Evolutionary conservation across 106 monocot species (phyloP), one percentile per base, ranked within the genome.

Genomic region (Narthecium ossifragum): DNA sequence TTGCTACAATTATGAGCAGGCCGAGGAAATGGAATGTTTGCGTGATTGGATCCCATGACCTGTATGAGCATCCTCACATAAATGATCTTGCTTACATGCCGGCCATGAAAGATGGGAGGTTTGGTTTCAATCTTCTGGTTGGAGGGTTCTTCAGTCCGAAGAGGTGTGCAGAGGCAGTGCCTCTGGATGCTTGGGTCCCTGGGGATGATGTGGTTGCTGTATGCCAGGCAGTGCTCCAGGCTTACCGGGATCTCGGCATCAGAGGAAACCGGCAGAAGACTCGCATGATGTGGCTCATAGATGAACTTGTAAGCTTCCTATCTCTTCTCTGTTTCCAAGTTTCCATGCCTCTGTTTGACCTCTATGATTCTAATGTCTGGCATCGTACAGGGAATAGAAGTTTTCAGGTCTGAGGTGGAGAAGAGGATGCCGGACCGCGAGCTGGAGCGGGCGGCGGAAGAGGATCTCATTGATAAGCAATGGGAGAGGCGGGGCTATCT

Each of bases 1-100:
- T 21, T 18, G 17, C 11, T 53, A 33, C 7, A 45, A 26, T 10
- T 57, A 14, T 15, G 15, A 22, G 10, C 66, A 90, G 90, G 69
- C 94, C 94, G 15, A 86, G 94, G 71, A 96, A 96, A 75, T 96
- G 94, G 94, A 96, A 96, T 36, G 94, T 86, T 4, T 86, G 86
- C 40, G 90, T 96, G 5, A 66, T 96, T 21, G 94, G 94, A 0
- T 86, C 94, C 2, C 94, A 96, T 53, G 94, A 96, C 57, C 66
- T 96, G 31, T 96, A 80, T 27, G 94, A 96, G 74, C 94, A 96
- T 55, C 90, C 94, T 3, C 94, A 96, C 68, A 96, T 96, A 68
- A 96, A 96, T 31, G 94, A 96, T 54, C 78, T 96, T 6, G 94
- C 94, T 31, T 96, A 96, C 78, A 84, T 96, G 68, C 94, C 94